Evolutionary conservation across 306 rosid species (phyloP).

Genomic region (Prunus kanzakura): DNA sequence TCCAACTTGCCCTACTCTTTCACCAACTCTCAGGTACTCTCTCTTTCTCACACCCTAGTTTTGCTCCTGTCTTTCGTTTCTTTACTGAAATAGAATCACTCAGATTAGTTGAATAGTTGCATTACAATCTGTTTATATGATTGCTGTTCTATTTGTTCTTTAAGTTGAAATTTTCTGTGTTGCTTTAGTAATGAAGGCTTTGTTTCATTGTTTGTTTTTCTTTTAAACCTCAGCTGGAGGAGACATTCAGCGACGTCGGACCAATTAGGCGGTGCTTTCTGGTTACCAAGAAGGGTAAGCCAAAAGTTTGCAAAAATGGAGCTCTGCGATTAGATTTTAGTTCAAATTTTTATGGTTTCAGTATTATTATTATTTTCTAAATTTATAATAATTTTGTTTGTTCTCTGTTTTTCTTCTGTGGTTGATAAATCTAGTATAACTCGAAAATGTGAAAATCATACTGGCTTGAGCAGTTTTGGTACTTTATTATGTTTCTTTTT

Average conservation of each 20-base stretch:
- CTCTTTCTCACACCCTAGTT: neutral
- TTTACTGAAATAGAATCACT: neutral
- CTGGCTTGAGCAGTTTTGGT: too few species aligned
- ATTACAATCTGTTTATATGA: neutral
- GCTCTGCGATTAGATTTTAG: neutral
- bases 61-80: neutral
- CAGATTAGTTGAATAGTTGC: neutral
- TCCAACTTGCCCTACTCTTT: conserved; percentile 76
- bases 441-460: too few species aligned
- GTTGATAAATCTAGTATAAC: too few species aligned
- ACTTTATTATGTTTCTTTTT: too few species aligned
- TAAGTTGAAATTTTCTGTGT: neutral
- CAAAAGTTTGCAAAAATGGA: neutral
- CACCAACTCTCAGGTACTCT: conserved; percentile 64
- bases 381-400: neutral
- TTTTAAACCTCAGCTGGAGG: conserved; percentile 59
- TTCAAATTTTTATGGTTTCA: neutral
- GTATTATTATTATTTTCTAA: neutral
- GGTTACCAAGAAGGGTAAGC: conserved; percentile 73
- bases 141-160: neutral
- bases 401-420: neutral
- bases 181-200: neutral
- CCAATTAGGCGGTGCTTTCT: conserved; percentile 86
- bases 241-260: conserved; percentile 80
- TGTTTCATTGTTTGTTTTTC: neutral